phyloP scores from a whole-genome alignment of 768 basidiomycete species.

The Omphalotus guepiniiformis region DNA sequence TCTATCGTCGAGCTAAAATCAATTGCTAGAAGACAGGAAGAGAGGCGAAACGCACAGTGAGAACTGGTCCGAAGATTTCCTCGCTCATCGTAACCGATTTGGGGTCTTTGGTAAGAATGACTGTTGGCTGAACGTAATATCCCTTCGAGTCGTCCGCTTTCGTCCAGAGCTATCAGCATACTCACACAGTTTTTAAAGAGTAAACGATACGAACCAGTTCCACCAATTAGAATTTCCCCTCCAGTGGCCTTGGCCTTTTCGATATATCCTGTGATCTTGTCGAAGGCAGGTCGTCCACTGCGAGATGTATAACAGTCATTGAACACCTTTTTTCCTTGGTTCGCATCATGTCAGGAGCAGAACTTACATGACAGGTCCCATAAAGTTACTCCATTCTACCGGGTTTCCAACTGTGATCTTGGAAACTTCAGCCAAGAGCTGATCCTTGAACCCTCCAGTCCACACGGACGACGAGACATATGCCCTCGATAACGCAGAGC shows the following conservation, averaged over 20 bases:
- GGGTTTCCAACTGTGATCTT: constrained; percentile 84
- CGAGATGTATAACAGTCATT: background rate
- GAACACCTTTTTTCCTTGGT: background rate
- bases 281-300: constrained; percentile 83
- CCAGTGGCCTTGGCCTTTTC: constrained; percentile 83
- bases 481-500: constrained; percentile 86
- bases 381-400: constrained; percentile 77
- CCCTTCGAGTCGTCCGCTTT: constrained; percentile 86
- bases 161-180: background rate
- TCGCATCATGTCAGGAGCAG: background rate
- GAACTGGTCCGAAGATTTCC: constrained; percentile 95
- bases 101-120: constrained; percentile 91
- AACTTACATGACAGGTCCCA: constrained; percentile 92
- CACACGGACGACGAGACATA: constrained; percentile 90
- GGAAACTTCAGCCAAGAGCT: constrained; percentile 65
- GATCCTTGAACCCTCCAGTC: constrained; percentile 81
- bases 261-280: constrained; percentile 81
- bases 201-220: constrained; percentile 47
- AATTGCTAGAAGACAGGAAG: background rate
- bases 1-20: constrained; percentile 34
- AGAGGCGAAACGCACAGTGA: constrained; percentile 57
- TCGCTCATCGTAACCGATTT: constrained; percentile 85
- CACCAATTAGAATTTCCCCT: constrained; percentile 87
- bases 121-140: constrained; percentile 91
- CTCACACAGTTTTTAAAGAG: background rate